These are phyloP conservation scores for Bertia moriformis DNA, from an alignment of 2,329 filamentous ascomycete species.

Conservation along the genomic window DNA sequence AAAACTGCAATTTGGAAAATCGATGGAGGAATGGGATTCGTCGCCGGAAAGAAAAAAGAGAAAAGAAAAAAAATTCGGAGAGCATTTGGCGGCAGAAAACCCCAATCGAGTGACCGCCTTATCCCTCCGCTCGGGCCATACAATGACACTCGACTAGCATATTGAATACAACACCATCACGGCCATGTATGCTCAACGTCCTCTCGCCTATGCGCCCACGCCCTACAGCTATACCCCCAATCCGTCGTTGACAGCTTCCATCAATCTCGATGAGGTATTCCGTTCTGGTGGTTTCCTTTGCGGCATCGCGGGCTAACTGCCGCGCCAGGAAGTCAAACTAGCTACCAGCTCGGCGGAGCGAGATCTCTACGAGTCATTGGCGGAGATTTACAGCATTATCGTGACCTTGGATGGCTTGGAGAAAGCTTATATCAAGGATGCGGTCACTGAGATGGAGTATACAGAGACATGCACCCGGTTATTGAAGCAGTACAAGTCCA, in stretches of 20 bases:
- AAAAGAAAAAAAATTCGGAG: background rate
- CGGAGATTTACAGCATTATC: constrained; percentile 95
- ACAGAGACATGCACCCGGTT: constrained; percentile 90
- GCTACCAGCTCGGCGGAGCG: constrained; percentile 74
- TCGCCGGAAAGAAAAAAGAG: background rate
- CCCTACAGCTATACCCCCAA: constrained; percentile 86
- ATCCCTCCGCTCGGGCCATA: background rate
- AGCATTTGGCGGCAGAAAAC: background rate
- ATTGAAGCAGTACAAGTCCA: constrained; percentile 91
- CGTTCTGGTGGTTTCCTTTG: constrained; percentile 1
- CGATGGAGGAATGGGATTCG: too few relatives aligned
- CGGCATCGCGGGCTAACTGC: background rate
- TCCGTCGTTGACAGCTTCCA: constrained; percentile 67
- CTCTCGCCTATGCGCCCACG: constrained; percentile 64
- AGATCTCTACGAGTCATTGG: constrained; percentile 87
- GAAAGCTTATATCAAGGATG: constrained; percentile 92
- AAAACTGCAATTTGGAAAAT: constrained; percentile 55
- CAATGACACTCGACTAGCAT: background rate
- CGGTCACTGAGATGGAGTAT: constrained; percentile 79
- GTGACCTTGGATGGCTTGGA: constrained; percentile 89
- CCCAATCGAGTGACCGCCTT: background rate
- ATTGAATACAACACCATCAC: background rate
- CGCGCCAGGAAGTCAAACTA: constrained; percentile 72
- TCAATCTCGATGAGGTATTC: constrained; percentile 78
- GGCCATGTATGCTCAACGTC: constrained; percentile 1